These are phyloP conservation scores for Cutaneotrichosporon cutaneum DNA, from an alignment of 1,284 basidiomycete species.

Conservation along the genomic window DNA sequence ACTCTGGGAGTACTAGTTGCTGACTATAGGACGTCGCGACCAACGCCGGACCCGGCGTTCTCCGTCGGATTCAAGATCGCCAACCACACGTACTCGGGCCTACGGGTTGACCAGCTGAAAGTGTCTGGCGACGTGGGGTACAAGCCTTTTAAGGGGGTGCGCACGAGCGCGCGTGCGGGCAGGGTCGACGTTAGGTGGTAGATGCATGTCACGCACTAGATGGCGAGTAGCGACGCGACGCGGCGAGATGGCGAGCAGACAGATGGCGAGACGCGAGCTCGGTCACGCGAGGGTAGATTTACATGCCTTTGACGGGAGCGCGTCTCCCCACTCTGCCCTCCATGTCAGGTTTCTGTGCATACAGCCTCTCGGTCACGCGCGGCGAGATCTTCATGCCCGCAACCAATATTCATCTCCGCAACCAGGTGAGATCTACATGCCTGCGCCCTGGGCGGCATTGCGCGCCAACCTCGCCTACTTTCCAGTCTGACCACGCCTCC, in stretches of 20 bases:
- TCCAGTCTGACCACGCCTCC: no score
- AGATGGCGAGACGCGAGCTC: no score
- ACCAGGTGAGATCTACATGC: no score
- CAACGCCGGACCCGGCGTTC: constrained; percentile 66
- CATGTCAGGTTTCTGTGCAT: no score
- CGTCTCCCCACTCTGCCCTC: no score
- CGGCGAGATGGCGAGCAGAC: background rate
- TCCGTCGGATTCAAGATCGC: constrained; percentile 69
- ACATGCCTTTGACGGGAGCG: no score
- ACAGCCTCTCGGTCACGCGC: no score
- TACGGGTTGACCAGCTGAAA: constrained; percentile 82
- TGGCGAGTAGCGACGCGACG: background rate
- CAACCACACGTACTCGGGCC: constrained; percentile 70
- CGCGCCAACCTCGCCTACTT: no score
- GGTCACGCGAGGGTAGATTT: no score
- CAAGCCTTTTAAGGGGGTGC: constrained; percentile 65
- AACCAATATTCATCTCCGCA: no score
- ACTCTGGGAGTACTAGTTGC: background rate
- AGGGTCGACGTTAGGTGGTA: constrained; percentile 51
- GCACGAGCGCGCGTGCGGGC: constrained; percentile 45
- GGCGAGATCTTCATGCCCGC: no score
- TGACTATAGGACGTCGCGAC: constrained; percentile 30
- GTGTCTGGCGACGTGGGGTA: constrained; percentile 62
- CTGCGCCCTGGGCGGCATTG: no score
- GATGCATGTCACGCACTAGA: background rate